phyloP scores from a whole-genome alignment of 2,329 filamentous ascomycete species.

The Albophoma yamanashiensis region DNA sequence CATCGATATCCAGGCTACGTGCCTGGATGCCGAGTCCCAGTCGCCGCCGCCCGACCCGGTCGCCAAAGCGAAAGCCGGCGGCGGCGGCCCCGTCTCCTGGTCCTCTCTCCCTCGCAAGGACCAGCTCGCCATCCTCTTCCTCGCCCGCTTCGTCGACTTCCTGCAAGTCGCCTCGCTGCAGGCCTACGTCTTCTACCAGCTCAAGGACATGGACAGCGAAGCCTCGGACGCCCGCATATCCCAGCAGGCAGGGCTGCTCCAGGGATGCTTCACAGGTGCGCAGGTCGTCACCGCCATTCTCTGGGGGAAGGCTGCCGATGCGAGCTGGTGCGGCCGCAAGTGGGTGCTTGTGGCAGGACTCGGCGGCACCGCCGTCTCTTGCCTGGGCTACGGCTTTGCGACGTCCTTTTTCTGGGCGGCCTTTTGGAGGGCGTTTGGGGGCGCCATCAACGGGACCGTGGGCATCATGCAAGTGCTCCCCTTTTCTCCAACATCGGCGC shows the following conservation, averaged over 20 bases:
- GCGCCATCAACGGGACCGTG: conserved; percentile 62
- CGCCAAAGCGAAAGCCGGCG: not conserved
- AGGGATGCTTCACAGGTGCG: conserved; percentile 69
- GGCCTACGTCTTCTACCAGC: conserved; percentile 80
- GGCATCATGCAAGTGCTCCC: conserved; percentile 46
- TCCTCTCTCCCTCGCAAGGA: conserved; percentile 62
- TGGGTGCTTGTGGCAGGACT: conserved; percentile 68
- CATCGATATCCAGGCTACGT: not conserved
- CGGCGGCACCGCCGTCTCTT: conserved; percentile 43
- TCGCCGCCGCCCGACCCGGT: not conserved
- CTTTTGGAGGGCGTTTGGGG: conserved; percentile 56
- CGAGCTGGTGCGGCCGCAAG: conserved; percentile 59
- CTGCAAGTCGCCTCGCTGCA: conserved; percentile 67
- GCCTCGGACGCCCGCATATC: conserved; percentile 56
- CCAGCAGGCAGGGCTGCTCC: conserved; percentile 64
- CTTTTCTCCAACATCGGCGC: fast-evolving
- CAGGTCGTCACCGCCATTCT: conserved; percentile 76
- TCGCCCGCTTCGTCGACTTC: conserved; percentile 73
- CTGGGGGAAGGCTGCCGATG: conserved; percentile 65
- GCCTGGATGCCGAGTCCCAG: not conserved
- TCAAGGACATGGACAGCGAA: conserved; percentile 59
- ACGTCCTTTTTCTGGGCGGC: conserved; percentile 60
- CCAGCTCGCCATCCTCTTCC: conserved; percentile 66
- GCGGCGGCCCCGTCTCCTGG: conserved; percentile 36
- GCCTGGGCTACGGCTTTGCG: conserved; percentile 52